phyloP scores from a whole-genome alignment of 805 yeast genomes.

The Kazachstania viticola region DNA sequence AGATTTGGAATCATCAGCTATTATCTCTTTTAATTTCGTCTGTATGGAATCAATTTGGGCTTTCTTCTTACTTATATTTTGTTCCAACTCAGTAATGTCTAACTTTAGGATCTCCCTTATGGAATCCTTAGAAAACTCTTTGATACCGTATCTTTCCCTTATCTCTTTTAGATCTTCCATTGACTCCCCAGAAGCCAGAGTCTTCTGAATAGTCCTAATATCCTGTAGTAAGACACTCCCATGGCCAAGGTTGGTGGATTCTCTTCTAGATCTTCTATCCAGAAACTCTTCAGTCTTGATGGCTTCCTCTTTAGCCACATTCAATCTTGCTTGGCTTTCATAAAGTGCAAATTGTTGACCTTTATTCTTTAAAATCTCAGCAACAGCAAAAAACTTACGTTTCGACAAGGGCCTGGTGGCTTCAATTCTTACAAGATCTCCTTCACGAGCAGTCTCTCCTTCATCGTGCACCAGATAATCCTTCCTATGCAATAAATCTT shows the following conservation, averaged over 20 bases:
- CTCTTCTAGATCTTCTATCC: slow-evolving; percentile 33
- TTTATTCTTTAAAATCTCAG: slow-evolving; percentile 77
- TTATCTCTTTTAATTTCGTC: slow-evolving; percentile 27
- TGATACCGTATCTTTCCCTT: slow-evolving; percentile 35
- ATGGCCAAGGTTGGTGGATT: slow-evolving; percentile 13
- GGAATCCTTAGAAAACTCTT: slow-evolving; percentile 36
- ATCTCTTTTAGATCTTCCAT: slow-evolving; percentile 29
- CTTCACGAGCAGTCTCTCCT: slow-evolving; percentile 82
- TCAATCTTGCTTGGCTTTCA: slow-evolving; percentile 57
- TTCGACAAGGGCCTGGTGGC: slow-evolving; percentile 77
- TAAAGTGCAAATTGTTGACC: slow-evolving; percentile 87
- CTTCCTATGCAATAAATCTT: slow-evolving; percentile 65
- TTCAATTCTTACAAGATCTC: slow-evolving; percentile 90
- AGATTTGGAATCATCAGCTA: slow-evolving; percentile 28
- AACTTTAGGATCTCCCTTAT: slow-evolving; percentile 29
- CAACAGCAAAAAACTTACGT: slow-evolving; percentile 77
- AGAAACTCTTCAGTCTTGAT: slow-evolving; percentile 44
- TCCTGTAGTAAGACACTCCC: slow-evolving; percentile 22
- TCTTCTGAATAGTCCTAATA: slow-evolving; percentile 19
- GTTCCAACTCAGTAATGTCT: slow-evolving; percentile 26
- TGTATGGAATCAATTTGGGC: slow-evolving; percentile 28
- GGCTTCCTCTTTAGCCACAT: slow-evolving; percentile 58
- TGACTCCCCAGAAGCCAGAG: slow-evolving; percentile 26
- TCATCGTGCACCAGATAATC: slow-evolving; percentile 92
- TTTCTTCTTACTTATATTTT: slow-evolving; percentile 17